Base-by-base conservation (phyloP, 352 stramenopile genomes). In the Pythium guiyangense region DNA sequence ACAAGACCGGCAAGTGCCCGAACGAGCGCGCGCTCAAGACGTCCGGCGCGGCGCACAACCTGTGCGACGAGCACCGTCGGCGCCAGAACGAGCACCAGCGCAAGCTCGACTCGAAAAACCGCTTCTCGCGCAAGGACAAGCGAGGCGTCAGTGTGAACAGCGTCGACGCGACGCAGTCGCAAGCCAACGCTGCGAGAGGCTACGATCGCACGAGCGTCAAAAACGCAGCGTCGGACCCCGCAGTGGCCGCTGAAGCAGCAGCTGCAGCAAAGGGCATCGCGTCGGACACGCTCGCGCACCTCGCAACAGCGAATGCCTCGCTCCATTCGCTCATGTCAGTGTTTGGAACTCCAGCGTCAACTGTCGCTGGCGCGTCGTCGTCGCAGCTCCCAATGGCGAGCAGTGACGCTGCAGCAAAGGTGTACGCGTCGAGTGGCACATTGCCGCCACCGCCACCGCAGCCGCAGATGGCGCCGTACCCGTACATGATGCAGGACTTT, bases 11-110 rank as follows among this genome's bases (percentile, higher is more conserved):
- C 61, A 94, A 94, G 61, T 94, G 84, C 70, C 61, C 66, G 49
- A 90, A 94, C 66, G 84, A 94, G 62, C 84, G 84, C 59, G 84
- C 84, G 49, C 74, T 94, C 60, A 94, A 94, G 69, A 91, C 82
- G 35, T 91, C 84, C 2, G 84, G 84, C 34, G 60, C 78, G 54
- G 63, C 84, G 46, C 84, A 94, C 73, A 94, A 92, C 66, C 79
- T 94, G 57, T 94, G 84, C 61, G 78, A 94, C 55, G 80, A 89
- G 55, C 84, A 94, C 64, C 82, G 84, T 49, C 79, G 76, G 60
- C 75, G 79, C 40, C 84, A 94, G 71, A 94, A 94, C 60, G 69
- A 89, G 63, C 84, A 94, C 67, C 84, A 94, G 76, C 84, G 84
- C 68, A 92, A 92, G 64, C 78, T 94, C 25, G 84, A 94, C 63